Base-by-base conservation (phyloP, 345 rosid genomes). In the Anacardium occidentale region DNA sequence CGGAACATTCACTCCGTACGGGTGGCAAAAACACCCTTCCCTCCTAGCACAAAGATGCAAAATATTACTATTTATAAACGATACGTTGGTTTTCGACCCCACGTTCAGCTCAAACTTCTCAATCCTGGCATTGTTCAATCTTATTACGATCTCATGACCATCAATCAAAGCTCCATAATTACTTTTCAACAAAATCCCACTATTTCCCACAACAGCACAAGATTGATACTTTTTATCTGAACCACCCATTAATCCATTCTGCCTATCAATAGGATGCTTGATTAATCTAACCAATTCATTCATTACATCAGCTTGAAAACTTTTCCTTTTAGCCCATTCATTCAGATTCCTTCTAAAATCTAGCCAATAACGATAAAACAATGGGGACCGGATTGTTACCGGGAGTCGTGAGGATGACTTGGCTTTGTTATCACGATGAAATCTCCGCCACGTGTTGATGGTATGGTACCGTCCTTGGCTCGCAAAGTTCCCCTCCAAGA, bases 181-280 rank as follows among this genome's bases (percentile, higher is more conserved):
- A 32, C 69, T 82, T 18, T 80, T 80, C 62, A 94, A 66, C 80
- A 94, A 77, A 47, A 91, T 90, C 40, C 98, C 98, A 68, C 97
- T 91, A 54, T 94, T 94, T 7, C 98, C 98, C 42, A 92, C 97
- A 10, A 94, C 92, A 12, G 98, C 98, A 78, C 97, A 94, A 66
- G 98, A 89, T 7, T 68, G 72, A 62, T 89, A 92, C 64, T 80
- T 80, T 70, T 47, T 22, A 72, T 78, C 86, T 9, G 82, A 75
- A 17, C 32, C 32, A 29, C 70, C 76, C 64, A 62, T 64, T 48
- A 68, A 56, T 6, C 85, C 90, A 70, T 73, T 78, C 64, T 82
- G 85, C 73, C 54, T 75, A 70, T 87, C 91, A 60, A 94, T 80
- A 15, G 83, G 91, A 59, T 50, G 78, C 85, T 89, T 94, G 37